These are phyloP conservation scores for Venturia carpophila DNA, from an alignment of 2,329 filamentous ascomycete genomes.

Conservation along the genomic window DNA sequence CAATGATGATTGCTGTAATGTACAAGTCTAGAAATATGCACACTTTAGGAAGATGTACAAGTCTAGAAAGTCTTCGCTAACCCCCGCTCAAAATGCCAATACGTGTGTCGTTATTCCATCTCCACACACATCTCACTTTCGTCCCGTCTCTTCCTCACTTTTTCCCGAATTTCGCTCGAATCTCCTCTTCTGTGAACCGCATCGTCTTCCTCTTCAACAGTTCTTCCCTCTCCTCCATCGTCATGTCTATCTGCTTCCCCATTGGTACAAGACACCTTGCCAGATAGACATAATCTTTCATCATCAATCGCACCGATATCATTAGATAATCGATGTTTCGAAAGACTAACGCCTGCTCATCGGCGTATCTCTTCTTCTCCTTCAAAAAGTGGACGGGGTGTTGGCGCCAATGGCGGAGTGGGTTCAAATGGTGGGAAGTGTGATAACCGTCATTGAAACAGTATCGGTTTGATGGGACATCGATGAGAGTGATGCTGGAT, in stretches of 20 bases:
- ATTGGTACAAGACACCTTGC: slow-evolving; percentile 67
- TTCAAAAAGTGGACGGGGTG: slow-evolving; percentile 67
- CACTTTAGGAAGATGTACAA: too few species aligned
- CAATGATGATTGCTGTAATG: background rate
- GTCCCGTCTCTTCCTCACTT: background rate
- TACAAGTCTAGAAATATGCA: background rate
- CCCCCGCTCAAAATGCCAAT: background rate
- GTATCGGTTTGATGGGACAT: slow-evolving; percentile 70
- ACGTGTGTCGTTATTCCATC: background rate
- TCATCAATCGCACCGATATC: slow-evolving; percentile 60
- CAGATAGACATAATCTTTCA: slow-evolving; percentile 63
- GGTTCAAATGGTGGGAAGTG: slow-evolving; percentile 73
- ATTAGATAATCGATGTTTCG: slow-evolving; percentile 75
- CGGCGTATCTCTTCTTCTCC: slow-evolving; percentile 58
- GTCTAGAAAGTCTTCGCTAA: background rate
- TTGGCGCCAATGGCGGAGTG: slow-evolving; percentile 71
- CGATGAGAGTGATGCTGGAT: slow-evolving; percentile 71
- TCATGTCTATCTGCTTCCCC: slow-evolving; percentile 61
- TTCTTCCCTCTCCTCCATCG: slow-evolving; percentile 52
- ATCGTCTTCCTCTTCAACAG: slow-evolving; percentile 60
- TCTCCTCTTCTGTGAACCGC: slow-evolving; percentile 57
- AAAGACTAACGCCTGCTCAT: slow-evolving; percentile 65
- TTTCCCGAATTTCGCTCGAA: slow-evolving; percentile 47
- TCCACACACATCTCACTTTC: background rate
- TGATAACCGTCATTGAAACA: slow-evolving; percentile 81